Evolutionary conservation across 192 early-diverging fungal genomes (phyloP), one percentile per base, ranked within the genome.

Genomic region (Chytriomyces sp.): DNA sequence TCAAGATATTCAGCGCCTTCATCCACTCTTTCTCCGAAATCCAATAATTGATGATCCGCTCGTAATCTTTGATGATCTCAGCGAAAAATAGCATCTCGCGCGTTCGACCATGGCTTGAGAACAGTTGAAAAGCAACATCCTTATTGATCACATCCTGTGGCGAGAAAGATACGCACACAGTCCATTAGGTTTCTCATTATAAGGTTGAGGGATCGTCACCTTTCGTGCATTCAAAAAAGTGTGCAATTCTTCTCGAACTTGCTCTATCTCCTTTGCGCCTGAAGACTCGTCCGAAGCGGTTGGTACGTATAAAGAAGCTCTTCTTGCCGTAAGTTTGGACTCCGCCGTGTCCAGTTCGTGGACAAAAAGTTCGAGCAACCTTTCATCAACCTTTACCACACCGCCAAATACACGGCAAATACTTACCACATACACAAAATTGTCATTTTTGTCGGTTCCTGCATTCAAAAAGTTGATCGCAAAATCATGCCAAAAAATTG

Each of bases 1-100:
- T 85, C 32, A 99, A 72, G 1, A 92, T 84, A 22, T 91, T 88
- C 2, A 98, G 80, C 10, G 93, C 96, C 39, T 85, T 86, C 31
- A 75, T 72, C 77, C 89, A 93, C 39, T 95, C 80, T 58, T 88
- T 82, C 75, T 93, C 89, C 58, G 87, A 82, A 31, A 96, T 84
- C 89, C 92, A 96, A 64, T 95, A 88, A 4, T 85, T 85, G 37
- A 98, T 87, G 36, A 98, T 91, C 2, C 87, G 82, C n/a, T 95
- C 91, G 68, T 91, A 91, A 75, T 99, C 95, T 12, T 91, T 91
- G 58, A 94, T 87, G 49, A 92, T 77, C 10, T 90, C 86, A 6
- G 93, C 91, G 80, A 91, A 96, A 69, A 86, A 90, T 30, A 61
- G 59, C 37, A 32, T 57, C 58, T 94, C 93, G 25, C 89, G 83